Percentiles rank a stretch among this genome's conserved stretches.
These are phyloP conservation scores for Mycena filopes DNA, from an alignment of 768 basidiomycete species.

Conservation along the genomic window DNA sequence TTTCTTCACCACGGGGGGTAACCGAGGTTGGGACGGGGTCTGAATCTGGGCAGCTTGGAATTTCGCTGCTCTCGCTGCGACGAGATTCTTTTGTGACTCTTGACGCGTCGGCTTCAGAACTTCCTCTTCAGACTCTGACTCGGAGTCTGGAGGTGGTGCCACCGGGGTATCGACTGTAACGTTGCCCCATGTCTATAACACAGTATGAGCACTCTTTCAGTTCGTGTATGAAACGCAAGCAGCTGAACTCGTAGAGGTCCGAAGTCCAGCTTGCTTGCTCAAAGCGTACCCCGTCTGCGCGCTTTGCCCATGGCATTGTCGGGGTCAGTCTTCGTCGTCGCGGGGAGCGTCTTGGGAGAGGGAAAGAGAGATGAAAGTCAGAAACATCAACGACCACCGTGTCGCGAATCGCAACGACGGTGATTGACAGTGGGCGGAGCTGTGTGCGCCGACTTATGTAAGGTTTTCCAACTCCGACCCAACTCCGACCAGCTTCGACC, in stretches of 20 bases:
- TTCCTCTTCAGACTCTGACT: slow-evolving; percentile 7
- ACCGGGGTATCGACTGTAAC: slow-evolving; percentile 27
- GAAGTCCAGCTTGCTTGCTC: too few relatives aligned
- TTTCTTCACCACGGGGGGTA: slow-evolving; percentile 14
- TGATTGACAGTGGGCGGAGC: too few relatives aligned
- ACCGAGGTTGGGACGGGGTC: slow-evolving; percentile 19
- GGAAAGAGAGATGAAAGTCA: too few relatives aligned
- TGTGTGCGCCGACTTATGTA: too few relatives aligned
- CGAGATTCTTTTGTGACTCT: slow-evolving; percentile 18
- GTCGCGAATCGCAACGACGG: too few relatives aligned
- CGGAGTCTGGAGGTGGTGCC: slow-evolving; percentile 19
- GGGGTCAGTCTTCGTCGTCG: slow-evolving; percentile 5
- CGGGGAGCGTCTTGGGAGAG: too few relatives aligned
- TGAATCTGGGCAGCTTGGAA: slow-evolving; percentile 23
- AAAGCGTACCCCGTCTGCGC: slow-evolving; percentile 25
- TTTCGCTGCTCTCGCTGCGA: slow-evolving; percentile 27
- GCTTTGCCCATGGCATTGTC: slow-evolving; percentile 31
- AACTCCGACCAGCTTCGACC: too few relatives aligned
- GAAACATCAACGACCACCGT: too few relatives aligned
- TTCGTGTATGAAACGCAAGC: slow-evolving; percentile 18
- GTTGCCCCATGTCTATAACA: slow-evolving; percentile 30
- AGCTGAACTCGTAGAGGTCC: not conserved
- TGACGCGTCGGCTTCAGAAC: slow-evolving; percentile 15
- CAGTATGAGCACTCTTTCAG: slow-evolving; percentile 17
- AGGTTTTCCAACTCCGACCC: too few relatives aligned